Percentiles rank a stretch among this genome's conserved stretches.
Conservation (phyloP, 148 eudicot genomes). For the Spergularia marina region DNA sequence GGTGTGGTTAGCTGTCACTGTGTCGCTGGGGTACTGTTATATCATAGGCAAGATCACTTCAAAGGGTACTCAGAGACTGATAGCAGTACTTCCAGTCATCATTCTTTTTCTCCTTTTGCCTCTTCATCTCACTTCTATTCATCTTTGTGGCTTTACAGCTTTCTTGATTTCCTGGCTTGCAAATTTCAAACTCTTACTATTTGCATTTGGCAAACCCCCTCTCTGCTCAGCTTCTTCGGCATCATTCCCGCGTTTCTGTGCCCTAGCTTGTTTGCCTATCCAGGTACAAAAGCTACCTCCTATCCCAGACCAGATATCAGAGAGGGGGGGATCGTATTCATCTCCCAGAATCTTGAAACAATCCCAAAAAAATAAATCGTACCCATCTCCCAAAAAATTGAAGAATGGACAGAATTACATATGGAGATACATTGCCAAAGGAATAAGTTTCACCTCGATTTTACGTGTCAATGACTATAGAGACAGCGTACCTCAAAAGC, state of each 20-base stretch:
- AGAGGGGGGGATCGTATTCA: not conserved
- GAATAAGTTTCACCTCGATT: constrained; percentile 19
- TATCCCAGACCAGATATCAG: not conserved
- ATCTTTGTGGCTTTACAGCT: constrained; percentile 36
- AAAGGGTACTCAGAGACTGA: constrained; percentile 29
- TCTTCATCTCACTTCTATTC: constrained; percentile 38
- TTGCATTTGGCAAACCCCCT: constrained; percentile 43
- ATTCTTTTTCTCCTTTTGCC: constrained; percentile 38
- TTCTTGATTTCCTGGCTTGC: constrained; percentile 56
- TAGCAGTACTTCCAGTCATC: constrained; percentile 35
- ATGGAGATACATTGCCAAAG: constrained; percentile 38
- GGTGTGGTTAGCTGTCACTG: constrained; percentile 37
- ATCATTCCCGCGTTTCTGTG: constrained; percentile 30
- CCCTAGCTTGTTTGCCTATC: constrained; percentile 46
- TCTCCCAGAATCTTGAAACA: constrained; percentile 3
- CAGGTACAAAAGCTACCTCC: constrained; percentile 12
- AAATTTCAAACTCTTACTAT: constrained; percentile 44
- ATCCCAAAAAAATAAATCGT: not conserved
- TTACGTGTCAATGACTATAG: constrained; percentile 24
- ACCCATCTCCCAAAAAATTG: constrained; percentile 11
- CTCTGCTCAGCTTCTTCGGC: constrained; percentile 31
- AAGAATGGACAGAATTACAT: constrained; percentile 8
- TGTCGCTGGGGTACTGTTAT: constrained; percentile 38
- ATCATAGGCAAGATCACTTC: constrained; percentile 22
- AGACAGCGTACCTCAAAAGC: constrained; percentile 34